A percentile compares a stretch with the other conserved stretches of the same genome.
These are phyloP conservation scores for Paramecium caudatum DNA, from an alignment of 73 alveolate species.

Conservation along the genomic window DNA sequence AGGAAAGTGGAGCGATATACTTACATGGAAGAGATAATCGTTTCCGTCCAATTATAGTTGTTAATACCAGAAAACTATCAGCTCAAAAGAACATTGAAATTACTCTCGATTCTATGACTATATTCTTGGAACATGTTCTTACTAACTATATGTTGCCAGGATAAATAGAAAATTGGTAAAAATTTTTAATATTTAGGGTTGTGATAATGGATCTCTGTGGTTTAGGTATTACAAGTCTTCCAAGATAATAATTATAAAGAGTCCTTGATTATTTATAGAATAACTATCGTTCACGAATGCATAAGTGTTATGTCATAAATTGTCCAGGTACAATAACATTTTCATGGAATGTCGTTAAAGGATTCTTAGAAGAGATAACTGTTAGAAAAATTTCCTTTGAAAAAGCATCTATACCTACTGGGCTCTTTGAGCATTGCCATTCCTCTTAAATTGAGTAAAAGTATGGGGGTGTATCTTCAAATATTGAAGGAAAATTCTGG, in stretches of 20 bases:
- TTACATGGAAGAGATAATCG: conserved; percentile 81
- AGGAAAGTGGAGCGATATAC: conserved; percentile 78
- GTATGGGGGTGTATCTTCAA: background rate
- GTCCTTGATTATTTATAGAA: conserved; percentile 66
- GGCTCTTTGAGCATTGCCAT: conserved; percentile 38
- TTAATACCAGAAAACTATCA: conserved; percentile 74
- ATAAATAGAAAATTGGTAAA: conserved; percentile 63
- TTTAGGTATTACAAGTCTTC: conserved; percentile 74
- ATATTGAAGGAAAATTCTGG: background rate
- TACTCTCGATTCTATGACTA: conserved; percentile 51
- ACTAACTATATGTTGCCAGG: conserved; percentile 76
- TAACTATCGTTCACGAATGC: conserved; percentile 80
- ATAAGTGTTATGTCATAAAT: conserved; percentile 77
- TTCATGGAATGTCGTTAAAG: conserved; percentile 76
- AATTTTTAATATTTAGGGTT: conserved; percentile 73
- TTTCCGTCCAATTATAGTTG: conserved; percentile 77
- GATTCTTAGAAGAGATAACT: conserved; percentile 76
- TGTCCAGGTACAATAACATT: conserved; percentile 73
- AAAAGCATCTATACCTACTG: background rate
- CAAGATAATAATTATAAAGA: conserved; percentile 69
- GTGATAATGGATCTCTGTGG: conserved; percentile 76
- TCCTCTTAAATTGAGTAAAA: background rate
- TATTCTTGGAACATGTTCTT: conserved; percentile 61
- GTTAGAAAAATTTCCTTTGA: conserved; percentile 62
- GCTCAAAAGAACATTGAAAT: conserved; percentile 12